Percentiles rank a stretch among this genome's conserved stretches.
Evolutionary conservation across 2,329 filamentous ascomycete species (phyloP).

Genomic region (Geosmithia putterillii): DNA sequence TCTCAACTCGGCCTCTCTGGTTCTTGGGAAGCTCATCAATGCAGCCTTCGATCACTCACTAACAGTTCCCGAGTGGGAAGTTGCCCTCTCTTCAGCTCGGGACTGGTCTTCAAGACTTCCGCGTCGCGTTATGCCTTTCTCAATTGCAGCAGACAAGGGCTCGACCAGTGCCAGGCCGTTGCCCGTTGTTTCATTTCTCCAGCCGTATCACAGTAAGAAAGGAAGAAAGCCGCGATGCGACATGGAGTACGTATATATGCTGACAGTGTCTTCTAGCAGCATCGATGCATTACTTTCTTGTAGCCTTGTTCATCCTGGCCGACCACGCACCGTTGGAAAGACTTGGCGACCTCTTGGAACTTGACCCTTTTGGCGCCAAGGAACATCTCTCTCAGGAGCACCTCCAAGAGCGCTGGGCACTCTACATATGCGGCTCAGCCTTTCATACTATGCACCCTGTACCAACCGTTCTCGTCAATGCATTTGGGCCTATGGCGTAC

Average conservation of each 20-base stretch:
- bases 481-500: conserved; percentile 33
- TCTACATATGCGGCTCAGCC: conserved; percentile 28
- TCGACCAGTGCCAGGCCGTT: conserved; percentile 8
- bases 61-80: conserved; percentile 8
- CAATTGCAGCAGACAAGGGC: neutral
- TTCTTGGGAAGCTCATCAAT: conserved; percentile 31
- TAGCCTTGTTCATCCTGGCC: conserved; percentile 18
- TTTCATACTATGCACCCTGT: conserved; percentile 24
- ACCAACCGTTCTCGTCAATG: conserved; percentile 29
- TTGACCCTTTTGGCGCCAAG: neutral
- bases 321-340: conserved; percentile 5
- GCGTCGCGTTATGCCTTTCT: conserved; percentile 17
- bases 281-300: conserved; percentile 28
- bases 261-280: conserved; percentile 17
- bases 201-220: conserved; percentile 29
- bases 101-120: conserved; percentile 20
- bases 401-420: conserved; percentile 19
- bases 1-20: conserved; percentile 26
- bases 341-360: conserved; percentile 2
- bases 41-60: conserved; percentile 12
- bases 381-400: conserved; percentile 5
- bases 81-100: conserved; percentile 7
- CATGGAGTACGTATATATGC: neutral
- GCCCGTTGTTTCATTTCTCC: conserved; percentile 25
- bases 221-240: neutral